Evolutionary conservation across 1,139 yeast species (phyloP).

Genomic region (Candida neerlandica): DNA sequence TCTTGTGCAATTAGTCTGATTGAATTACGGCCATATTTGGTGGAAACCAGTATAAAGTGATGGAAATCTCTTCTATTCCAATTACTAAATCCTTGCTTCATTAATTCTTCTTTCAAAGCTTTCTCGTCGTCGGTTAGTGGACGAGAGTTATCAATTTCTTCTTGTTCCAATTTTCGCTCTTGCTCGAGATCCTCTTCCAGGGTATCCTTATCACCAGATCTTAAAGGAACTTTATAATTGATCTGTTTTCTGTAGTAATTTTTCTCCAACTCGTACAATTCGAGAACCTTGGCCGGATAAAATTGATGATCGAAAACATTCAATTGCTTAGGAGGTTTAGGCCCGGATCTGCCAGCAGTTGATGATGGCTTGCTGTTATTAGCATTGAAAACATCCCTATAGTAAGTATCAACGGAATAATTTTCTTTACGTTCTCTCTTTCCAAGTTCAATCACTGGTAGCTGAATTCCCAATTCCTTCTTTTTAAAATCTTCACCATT

Average conservation of each 20-base stretch:
- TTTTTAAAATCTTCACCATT: conserved; percentile 80
- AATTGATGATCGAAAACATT: conserved; percentile 76
- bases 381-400: conserved; percentile 73
- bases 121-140: conserved; percentile 73
- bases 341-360: conserved; percentile 41
- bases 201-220: conserved; percentile 44
- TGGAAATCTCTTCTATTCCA: conserved; percentile 78
- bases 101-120: conserved; percentile 52
- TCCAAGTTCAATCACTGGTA: conserved; percentile 56
- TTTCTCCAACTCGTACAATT: conserved; percentile 67
- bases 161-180: conserved; percentile 60
- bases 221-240: conserved; percentile 51
- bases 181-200: conserved; percentile 44
- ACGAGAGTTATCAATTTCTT: conserved; percentile 63
- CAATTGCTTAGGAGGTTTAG: conserved; percentile 68
- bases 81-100: conserved; percentile 59
- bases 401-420: conserved; percentile 76
- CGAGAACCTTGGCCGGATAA: conserved; percentile 61
- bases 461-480: conserved; percentile 34
- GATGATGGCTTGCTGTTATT: conserved; percentile 57
- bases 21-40: conserved; percentile 71
- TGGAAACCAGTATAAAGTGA: conserved; percentile 60
- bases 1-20: conserved; percentile 62
- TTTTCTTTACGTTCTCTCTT: conserved; percentile 80
- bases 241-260: conserved; percentile 57